These are phyloP conservation scores for Neckera pumila DNA, from an alignment of 225 moss, liverwort and hornwort genomes.

Conservation along the genomic window DNA sequence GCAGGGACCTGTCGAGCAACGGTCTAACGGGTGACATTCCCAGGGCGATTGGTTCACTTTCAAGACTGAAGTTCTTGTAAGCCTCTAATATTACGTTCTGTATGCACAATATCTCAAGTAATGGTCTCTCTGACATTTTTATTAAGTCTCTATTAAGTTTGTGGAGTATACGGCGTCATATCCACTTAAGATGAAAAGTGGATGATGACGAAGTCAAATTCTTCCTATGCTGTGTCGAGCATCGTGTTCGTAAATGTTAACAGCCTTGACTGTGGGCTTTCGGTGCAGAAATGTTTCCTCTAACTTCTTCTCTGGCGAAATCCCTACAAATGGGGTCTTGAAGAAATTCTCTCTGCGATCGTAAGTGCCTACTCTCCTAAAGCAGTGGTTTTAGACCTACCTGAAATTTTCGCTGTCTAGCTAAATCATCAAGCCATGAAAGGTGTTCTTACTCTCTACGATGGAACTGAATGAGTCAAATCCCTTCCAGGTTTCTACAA, in stretches of 20 bases:
- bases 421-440: background rate
- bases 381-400: background rate
- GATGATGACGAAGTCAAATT: background rate
- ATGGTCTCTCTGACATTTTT: background rate
- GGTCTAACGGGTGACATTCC: conserved; percentile 42
- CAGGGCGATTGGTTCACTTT: conserved; percentile 23
- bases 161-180: background rate
- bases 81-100: background rate
- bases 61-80: conserved; percentile 31
- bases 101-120: background rate
- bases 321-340: conserved; percentile 53
- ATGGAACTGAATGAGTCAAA: background rate
- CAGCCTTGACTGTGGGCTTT: background rate
- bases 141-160: background rate
- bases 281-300: conserved; percentile 60
- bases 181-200: background rate
- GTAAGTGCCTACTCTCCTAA: conserved; percentile 26
- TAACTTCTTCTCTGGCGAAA: conserved; percentile 61
- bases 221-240: background rate
- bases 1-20: conserved; percentile 38
- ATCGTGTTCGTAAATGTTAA: background rate
- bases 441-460: background rate
- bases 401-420: background rate
- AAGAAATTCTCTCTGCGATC: conserved; percentile 36
- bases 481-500: conserved; percentile 53